These are phyloP conservation scores for Macadamia tetraphylla DNA, from an alignment of 164 flowering plant genomes.

Conservation along the genomic window DNA sequence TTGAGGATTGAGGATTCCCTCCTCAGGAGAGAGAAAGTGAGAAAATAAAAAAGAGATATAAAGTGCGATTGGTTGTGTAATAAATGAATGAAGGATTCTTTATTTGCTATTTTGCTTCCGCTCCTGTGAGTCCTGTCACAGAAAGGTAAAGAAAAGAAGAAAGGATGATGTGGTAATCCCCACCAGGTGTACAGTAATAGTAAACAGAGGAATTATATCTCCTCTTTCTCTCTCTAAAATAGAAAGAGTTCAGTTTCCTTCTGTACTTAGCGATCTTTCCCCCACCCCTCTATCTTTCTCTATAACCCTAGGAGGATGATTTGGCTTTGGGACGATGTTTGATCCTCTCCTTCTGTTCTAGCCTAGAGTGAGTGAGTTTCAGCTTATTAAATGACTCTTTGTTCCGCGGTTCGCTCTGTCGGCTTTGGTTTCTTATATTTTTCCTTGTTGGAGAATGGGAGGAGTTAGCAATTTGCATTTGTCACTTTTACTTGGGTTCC, in stretches of 20 bases:
- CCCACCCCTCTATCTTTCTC: slow-evolving; percentile 6
- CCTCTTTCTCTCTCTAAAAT: not conserved
- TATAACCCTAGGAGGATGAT: not conserved
- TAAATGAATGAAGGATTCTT: too few species aligned
- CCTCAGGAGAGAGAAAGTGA: not conserved
- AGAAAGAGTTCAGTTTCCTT: not conserved
- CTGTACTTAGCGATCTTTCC: not conserved
- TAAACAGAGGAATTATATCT: not conserved
- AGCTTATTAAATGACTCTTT: not conserved
- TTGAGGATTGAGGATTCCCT: not conserved
- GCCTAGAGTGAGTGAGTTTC: too few species aligned
- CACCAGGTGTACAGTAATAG: not conserved
- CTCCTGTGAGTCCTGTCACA: too few species aligned
- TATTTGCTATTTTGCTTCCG: too few species aligned
- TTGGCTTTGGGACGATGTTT: not conserved
- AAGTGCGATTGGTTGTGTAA: not conserved
- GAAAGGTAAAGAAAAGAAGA: too few species aligned
- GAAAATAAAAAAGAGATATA: not conserved
- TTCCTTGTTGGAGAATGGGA: not conserved
- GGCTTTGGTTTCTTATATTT: not conserved
- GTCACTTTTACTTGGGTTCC: not conserved
- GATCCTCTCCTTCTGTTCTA: too few species aligned
- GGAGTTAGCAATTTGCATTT: not conserved
- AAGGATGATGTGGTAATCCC: not conserved
- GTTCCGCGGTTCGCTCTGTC: not conserved